phyloP scores from a whole-genome alignment of 2,329 filamentous ascomycete genomes.

The Penicillium sp. region DNA sequence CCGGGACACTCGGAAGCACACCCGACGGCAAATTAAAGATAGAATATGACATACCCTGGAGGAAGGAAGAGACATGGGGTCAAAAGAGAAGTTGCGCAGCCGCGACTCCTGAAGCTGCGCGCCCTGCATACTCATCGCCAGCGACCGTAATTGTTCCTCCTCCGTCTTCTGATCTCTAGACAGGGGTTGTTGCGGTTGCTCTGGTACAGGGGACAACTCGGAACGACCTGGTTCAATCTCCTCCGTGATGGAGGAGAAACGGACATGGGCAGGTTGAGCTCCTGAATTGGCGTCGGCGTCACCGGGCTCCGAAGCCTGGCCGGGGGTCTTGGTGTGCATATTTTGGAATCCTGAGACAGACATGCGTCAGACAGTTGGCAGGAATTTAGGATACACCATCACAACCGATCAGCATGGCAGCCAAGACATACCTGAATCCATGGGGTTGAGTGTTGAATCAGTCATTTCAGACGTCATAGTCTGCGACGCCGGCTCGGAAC shows the following conservation, averaged over 20 bases:
- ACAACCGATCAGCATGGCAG: slow-evolving; percentile 5
- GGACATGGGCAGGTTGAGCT: slow-evolving; percentile 44
- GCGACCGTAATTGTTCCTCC: slow-evolving; percentile 59
- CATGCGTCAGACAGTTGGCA: slow-evolving; percentile 7
- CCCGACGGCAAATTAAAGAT: slow-evolving; percentile 6
- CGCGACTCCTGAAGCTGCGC: slow-evolving; percentile 70
- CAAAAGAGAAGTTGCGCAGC: slow-evolving; percentile 79
- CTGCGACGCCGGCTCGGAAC: slow-evolving; percentile 16
- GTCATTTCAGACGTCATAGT: slow-evolving; percentile 33
- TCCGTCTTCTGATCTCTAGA: slow-evolving; percentile 15
- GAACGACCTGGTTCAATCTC: slow-evolving; percentile 53
- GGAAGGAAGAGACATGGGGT: slow-evolving; percentile 74
- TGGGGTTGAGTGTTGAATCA: slow-evolving; percentile 21
- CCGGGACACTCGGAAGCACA: neutral
- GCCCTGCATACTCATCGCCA: slow-evolving; percentile 64
- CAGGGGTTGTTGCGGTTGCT: slow-evolving; percentile 6
- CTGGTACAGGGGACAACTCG: slow-evolving; percentile 17
- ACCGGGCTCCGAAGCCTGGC: slow-evolving; percentile 18
- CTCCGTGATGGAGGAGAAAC: slow-evolving; percentile 62
- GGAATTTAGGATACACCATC: neutral
- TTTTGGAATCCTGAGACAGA: slow-evolving; percentile 13
- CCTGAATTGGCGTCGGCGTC: slow-evolving; percentile 26
- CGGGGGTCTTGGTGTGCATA: slow-evolving; percentile 20
- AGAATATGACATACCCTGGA: slow-evolving; percentile 32
- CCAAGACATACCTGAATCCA: slow-evolving; percentile 28